Percentiles rank a stretch among this genome's conserved stretches.
Evolutionary conservation across 306 rosid species (phyloP).

Genomic region (Coriaria nepalensis): DNA sequence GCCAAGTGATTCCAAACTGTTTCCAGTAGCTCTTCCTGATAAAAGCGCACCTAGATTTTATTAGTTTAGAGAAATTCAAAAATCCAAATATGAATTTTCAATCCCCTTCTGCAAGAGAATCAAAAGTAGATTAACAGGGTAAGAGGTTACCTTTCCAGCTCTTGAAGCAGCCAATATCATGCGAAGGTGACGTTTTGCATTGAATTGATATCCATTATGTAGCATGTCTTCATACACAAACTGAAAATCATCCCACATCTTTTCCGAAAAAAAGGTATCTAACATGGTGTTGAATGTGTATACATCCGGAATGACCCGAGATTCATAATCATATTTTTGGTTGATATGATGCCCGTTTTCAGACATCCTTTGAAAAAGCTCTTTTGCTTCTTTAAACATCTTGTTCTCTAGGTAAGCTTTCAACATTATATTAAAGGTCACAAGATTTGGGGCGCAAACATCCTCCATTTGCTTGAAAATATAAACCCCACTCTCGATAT

Average conservation of each 20-base stretch:
- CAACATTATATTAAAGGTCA: constrained; percentile 71
- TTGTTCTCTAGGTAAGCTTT: constrained; percentile 61
- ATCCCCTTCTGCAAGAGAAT: too few relatives aligned
- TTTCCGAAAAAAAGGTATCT: constrained; percentile 45
- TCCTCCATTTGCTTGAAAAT: constrained; percentile 65
- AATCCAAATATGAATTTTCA: too few relatives aligned
- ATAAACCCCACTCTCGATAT: constrained; percentile 44
- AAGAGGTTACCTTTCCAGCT: constrained; percentile 66
- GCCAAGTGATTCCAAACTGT: constrained; percentile 60
- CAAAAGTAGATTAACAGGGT: constrained; percentile 3
- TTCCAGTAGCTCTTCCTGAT: constrained; percentile 58
- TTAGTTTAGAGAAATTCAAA: neutral
- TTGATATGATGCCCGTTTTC: constrained; percentile 28
- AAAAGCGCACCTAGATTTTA: neutral
- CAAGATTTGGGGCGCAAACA: constrained; percentile 76
- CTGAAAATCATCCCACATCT: constrained; percentile 68
- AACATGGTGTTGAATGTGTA: constrained; percentile 74
- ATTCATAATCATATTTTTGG: constrained; percentile 29
- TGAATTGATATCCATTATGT: constrained; percentile 55
- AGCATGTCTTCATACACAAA: constrained; percentile 49
- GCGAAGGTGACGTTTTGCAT: constrained; percentile 80
- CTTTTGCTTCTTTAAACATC: constrained; percentile 64
- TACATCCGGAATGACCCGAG: constrained; percentile 55
- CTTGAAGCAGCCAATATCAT: constrained; percentile 60
- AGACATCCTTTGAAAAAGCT: constrained; percentile 48